phyloP scores from a whole-genome alignment of 1,139 yeast species.

The Hyphopichia wangnamkhiaoensis region DNA sequence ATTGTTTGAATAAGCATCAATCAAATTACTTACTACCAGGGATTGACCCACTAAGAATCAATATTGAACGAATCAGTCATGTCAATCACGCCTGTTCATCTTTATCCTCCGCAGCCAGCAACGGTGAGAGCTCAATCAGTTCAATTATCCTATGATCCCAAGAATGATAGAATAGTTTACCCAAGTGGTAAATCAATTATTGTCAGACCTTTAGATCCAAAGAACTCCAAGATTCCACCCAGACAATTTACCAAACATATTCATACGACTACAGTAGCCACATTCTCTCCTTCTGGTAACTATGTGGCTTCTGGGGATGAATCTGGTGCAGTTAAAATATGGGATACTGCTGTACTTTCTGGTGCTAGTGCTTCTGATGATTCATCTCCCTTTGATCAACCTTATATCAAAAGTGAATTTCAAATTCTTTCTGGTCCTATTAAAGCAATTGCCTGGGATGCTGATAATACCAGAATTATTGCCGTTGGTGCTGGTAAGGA shows the following conservation, averaged over 20 bases:
- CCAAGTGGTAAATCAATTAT: slow-evolving; percentile 80
- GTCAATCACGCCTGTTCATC: slow-evolving; percentile 29
- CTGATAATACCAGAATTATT: slow-evolving; percentile 78
- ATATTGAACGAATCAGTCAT: slow-evolving; percentile 12
- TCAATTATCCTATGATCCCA: slow-evolving; percentile 71
- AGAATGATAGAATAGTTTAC: slow-evolving; percentile 71
- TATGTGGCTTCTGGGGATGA: slow-evolving; percentile 93
- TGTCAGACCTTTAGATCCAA: slow-evolving; percentile 61
- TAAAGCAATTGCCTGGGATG: slow-evolving; percentile 89
- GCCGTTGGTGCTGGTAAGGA: slow-evolving; percentile 97
- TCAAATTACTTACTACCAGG: neutral
- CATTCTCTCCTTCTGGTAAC: slow-evolving; percentile 85
- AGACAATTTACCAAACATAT: slow-evolving; percentile 75
- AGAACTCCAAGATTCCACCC: slow-evolving; percentile 33
- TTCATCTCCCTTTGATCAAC: slow-evolving; percentile 38
- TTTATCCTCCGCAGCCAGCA: slow-evolving; percentile 75
- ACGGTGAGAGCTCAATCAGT: slow-evolving; percentile 72
- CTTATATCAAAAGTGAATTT: slow-evolving; percentile 75
- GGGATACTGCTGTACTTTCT: slow-evolving; percentile 58
- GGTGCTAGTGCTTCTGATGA: slow-evolving; percentile 8
- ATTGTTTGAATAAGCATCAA: neutral
- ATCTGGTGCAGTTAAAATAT: slow-evolving; percentile 80
- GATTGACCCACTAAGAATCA: neutral
- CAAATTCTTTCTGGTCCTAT: slow-evolving; percentile 81
- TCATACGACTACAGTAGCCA: slow-evolving; percentile 73